Evolutionary conservation across 148 eudicot species (phyloP), one percentile per base, ranked within the genome.

Genomic region (Fagopyrum esculentum): DNA sequence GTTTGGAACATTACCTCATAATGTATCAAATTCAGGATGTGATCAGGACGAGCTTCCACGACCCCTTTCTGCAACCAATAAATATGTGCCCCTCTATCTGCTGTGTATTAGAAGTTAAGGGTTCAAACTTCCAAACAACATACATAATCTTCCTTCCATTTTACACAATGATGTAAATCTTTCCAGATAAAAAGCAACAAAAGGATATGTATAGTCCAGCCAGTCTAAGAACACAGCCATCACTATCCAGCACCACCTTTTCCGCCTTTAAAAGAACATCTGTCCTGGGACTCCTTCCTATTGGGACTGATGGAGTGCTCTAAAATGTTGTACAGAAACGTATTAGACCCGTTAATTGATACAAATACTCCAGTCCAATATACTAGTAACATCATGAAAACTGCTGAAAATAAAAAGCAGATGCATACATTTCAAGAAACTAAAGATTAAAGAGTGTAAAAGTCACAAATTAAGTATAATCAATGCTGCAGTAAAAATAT

Each of bases 121-220:
- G 40, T 35, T 69, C 3, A 26, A 8, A 17, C 71, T 35, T 13
- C 2, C 19, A 66, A 66, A 66, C 3, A 17, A 66, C 9, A 35
- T 63, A 26, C 2, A 11, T 35, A 40, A 66, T 5, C 6, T 66
- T 6, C 46, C 16, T 63, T 13, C 22, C 72, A 48, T 16, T 6
- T 30, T 44, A 56, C 10, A 50, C 10, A 26, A 16, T 73, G 15
- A 77, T 60, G 43, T 40, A 35, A 9, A 43, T 29, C 46, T 40
- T n/a, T 19, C 6, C 47, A 66, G 19, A 15, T 45, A 66, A 61
- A 26, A 10, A 26, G 12, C 19, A 66, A 40, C 45, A 10, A 76
- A 87, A 91, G 98, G 98, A 91, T 93, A 93, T 93, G 76, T 91
- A 94, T 61, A 94, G 96, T 79, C 98, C 98, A 30, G 93, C 93